Conservation (phyloP, 345 rosid genomes). For the Noccaea bulbosa region DNA sequence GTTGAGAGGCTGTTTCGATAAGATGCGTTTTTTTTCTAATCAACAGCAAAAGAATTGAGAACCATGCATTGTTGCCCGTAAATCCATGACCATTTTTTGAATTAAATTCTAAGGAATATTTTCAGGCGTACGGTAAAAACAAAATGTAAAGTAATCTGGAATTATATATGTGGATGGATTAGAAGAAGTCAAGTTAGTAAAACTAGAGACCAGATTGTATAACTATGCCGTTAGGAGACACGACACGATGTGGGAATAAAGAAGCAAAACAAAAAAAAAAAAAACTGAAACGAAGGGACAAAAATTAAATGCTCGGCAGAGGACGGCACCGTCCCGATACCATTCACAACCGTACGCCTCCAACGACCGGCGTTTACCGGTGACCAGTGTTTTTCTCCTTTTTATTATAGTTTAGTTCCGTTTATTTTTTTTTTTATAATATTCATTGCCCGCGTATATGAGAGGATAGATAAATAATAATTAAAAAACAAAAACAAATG, state of each 20-base stretch:
- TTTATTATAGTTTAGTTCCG: slow-evolving; percentile 14
- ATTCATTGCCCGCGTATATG: slow-evolving; percentile 41
- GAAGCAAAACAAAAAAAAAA: not conserved
- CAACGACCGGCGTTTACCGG: slow-evolving; percentile 69
- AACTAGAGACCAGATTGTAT: slow-evolving; percentile 6
- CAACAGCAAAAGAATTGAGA: no score
- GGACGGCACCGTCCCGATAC: slow-evolving; percentile 51
- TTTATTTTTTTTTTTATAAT: not conserved
- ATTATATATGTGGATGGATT: not conserved
- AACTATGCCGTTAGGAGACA: slow-evolving; percentile 34
- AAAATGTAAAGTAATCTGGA: not conserved
- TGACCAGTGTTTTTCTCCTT: slow-evolving; percentile 38
- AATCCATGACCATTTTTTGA: no score
- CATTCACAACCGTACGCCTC: slow-evolving; percentile 43
- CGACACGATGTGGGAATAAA: slow-evolving; percentile 30
- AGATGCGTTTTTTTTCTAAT: no score
- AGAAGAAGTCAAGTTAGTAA: slow-evolving; percentile 1
- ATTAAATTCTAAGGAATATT: no score
- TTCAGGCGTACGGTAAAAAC: no score
- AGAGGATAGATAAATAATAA: slow-evolving; percentile 7
- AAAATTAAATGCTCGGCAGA: slow-evolving; percentile 54
- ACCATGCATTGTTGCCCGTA: no score
- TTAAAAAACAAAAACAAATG: slow-evolving; percentile 38
- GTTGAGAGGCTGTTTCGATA: no score
- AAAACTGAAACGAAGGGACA: slow-evolving; percentile 21